Evolutionary conservation across 2,329 filamentous ascomycete genomes (phyloP), one percentile per base, ranked within the genome.

Genomic region (Fusarium goolgardi): DNA sequence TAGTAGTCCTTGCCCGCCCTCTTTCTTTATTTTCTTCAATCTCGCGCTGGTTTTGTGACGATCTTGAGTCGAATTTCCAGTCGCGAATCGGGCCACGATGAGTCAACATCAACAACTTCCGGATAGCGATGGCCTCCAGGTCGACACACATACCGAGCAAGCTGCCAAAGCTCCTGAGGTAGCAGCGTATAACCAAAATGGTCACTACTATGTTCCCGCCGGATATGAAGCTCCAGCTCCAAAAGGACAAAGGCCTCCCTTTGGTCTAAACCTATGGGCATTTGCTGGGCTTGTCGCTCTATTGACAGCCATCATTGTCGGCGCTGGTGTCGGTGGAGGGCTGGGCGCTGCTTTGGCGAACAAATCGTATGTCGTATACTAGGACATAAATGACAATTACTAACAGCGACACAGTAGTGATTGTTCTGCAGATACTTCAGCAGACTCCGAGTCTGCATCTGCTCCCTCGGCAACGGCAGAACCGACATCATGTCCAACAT

Each of bases 81-180:
- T 18, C n/a, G 40, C 34, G 15, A 20, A 45, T 12, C 4, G 18
- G 31, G 18, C 11, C n/a, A 47, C 20, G 16, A 69, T 69, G 65
- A 65, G 59, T 51, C 66, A 69, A 41, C 45, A 46, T 0, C 52
- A 55, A 49, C 52, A 47, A 8, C 40, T 58, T 15, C 49, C 59
- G 5, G 66, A 69, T 1, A 69, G 62, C 11, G 66, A 69, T 18
- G 66, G 66, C 50, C 66, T 69, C 1, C 66, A 69, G 66, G 66
- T 69, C 39, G 53, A 69, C 6, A 47, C 44, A 2, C 31, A 62
- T n/a, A 32, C 35, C 10, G 55, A 69, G 18, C 56, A 49, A 15
- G 61, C 61, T 8, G 66, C 65, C 3, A 69, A 59, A 23, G 66
- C 66, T 21, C 66, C 66, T 1, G 66, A 69, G 8, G 53, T 69